These are phyloP conservation scores for Ilex paraguariensis DNA, from an alignment of 305 asterid genomes.

Conservation along the genomic window DNA sequence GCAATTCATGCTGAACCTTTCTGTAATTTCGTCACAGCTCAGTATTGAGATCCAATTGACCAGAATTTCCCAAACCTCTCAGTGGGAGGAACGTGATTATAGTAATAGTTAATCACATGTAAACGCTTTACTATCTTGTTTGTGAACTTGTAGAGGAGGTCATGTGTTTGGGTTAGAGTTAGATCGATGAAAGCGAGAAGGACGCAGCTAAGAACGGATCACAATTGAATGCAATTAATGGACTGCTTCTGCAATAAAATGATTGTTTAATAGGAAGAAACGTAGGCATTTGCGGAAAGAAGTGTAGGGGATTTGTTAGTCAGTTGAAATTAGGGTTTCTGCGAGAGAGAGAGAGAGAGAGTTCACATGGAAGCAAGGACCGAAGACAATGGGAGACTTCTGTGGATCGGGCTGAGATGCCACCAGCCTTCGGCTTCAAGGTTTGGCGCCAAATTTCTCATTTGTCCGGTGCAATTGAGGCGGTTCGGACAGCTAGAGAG, in stretches of 20 bases:
- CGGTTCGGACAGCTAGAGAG: too few species aligned
- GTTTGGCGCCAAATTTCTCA: too few species aligned
- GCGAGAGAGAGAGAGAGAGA: too few species aligned
- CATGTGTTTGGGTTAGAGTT: not conserved
- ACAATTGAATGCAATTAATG: slow-evolving; percentile 22
- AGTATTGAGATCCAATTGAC: slow-evolving; percentile 16
- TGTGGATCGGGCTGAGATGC: slow-evolving; percentile 8
- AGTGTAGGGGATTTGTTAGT: too few species aligned
- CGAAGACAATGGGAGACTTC: slow-evolving; percentile 7
- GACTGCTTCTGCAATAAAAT: not conserved
- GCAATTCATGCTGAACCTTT: slow-evolving; percentile 41
- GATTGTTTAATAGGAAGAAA: too few species aligned
- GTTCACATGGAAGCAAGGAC: slow-evolving; percentile 9
- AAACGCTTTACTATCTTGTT: not conserved
- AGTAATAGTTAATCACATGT: not conserved
- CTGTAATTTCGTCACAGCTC: not conserved
- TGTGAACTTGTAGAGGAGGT: not conserved
- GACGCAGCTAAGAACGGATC: slow-evolving; percentile 71
- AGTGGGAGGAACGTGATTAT: not conserved
- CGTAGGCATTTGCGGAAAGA: too few species aligned
- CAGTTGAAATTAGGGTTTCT: too few species aligned
- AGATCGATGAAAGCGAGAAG: slow-evolving; percentile 30
- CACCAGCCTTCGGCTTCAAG: too few species aligned
- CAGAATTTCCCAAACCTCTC: slow-evolving; percentile 23
- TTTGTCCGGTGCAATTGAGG: too few species aligned